Evolutionary conservation across 2,329 filamentous ascomycete genomes (phyloP).

Genomic region (Cryphonectria nitschkei): DNA sequence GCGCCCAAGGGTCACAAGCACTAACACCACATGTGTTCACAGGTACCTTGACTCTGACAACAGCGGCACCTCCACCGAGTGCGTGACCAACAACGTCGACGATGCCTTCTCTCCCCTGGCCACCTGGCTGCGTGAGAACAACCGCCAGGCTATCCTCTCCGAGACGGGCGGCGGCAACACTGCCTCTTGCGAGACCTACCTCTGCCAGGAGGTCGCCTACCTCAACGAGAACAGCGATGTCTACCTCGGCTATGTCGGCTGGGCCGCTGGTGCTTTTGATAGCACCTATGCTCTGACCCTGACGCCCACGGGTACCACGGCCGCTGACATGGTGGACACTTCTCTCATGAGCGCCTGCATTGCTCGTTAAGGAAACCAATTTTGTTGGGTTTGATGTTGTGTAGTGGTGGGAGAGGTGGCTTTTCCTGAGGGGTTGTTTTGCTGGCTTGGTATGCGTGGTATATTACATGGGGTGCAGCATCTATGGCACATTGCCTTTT

Average conservation of each 20-base stretch:
- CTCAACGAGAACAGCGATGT: slow-evolving; percentile 40
- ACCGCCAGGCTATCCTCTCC: slow-evolving; percentile 40
- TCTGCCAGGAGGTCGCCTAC: slow-evolving; percentile 39
- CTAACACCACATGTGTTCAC: neutral
- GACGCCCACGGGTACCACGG: slow-evolving; percentile 37
- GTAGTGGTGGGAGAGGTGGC: neutral
- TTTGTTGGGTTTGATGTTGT: neutral
- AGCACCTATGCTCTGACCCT: slow-evolving; percentile 35
- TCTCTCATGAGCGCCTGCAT: slow-evolving; percentile 47
- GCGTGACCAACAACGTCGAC: slow-evolving; percentile 52
- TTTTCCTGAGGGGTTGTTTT: neutral
- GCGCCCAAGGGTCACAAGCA: too few species aligned
- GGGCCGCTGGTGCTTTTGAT: slow-evolving; percentile 37
- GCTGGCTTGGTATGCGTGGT: neutral
- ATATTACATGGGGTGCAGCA: neutral
- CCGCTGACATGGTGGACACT: slow-evolving; percentile 41
- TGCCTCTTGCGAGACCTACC: slow-evolving; percentile 38
- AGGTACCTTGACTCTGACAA: slow-evolving; percentile 59
- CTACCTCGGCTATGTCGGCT: slow-evolving; percentile 37
- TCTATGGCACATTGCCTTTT: neutral
- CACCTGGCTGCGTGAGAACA: slow-evolving; percentile 40
- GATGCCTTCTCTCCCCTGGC: slow-evolving; percentile 40
- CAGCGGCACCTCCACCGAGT: slow-evolving; percentile 55
- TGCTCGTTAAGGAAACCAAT: neutral
- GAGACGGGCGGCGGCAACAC: slow-evolving; percentile 45